phyloP scores from a whole-genome alignment of 345 rosid genomes.

The Ceriops decandra region DNA sequence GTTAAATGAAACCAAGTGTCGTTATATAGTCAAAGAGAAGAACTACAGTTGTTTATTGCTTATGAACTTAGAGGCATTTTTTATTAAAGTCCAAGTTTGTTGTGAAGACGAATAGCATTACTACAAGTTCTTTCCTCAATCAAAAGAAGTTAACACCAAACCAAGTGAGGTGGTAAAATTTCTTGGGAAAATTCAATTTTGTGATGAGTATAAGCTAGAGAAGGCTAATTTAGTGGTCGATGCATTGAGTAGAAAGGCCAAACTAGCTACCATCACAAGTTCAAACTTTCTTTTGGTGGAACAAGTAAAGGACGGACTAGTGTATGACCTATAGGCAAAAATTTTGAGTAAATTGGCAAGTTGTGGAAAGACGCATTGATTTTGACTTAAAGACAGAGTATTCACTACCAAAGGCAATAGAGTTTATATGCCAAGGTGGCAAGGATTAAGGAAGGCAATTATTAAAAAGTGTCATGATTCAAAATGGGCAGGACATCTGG shows the following conservation, averaged over 20 bases:
- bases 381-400: neutral
- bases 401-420: neutral
- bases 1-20: neutral
- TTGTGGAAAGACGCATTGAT: neutral
- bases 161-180: neutral
- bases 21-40: neutral
- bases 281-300: neutral
- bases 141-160: neutral
- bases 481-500: neutral
- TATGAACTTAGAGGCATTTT: neutral
- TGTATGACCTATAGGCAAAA: neutral
- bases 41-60: neutral
- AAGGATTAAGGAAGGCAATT: neutral
- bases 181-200: neutral
- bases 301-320: neutral
- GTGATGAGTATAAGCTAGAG: neutral
- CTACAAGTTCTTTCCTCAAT: neutral
- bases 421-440: neutral
- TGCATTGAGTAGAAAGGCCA: neutral
- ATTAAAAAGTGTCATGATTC: neutral
- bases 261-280: neutral
- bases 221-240: neutral
- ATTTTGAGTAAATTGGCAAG: neutral
- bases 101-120: neutral
- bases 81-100: neutral